These are phyloP conservation scores for Knoxdaviesia proteae DNA, from an alignment of 2,329 filamentous ascomycete species.

Conservation along the genomic window DNA sequence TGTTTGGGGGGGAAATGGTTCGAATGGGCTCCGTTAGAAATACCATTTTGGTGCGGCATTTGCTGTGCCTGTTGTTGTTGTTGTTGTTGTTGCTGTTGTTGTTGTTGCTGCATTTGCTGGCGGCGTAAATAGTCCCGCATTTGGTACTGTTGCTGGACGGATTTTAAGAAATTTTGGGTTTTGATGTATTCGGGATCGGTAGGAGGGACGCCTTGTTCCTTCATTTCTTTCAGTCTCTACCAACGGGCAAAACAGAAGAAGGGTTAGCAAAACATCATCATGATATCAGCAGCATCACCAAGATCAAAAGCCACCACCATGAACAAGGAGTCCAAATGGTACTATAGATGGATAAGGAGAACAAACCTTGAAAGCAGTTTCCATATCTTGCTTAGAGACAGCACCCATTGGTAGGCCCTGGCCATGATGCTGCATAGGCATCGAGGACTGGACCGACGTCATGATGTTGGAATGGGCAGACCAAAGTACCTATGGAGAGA, in stretches of 20 bases:
- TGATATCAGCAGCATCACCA: too few relatives aligned
- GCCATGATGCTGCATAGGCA: too few relatives aligned
- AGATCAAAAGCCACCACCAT: too few relatives aligned
- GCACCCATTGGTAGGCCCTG: too few relatives aligned
- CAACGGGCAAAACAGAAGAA: too few relatives aligned
- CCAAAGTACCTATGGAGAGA: background rate
- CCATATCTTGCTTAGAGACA: too few relatives aligned
- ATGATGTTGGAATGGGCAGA: background rate
- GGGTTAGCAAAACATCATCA: too few relatives aligned
- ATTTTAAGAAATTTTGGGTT: slow-evolving; percentile 51
- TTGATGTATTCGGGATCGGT: slow-evolving; percentile 79
- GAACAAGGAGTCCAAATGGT: too few relatives aligned
- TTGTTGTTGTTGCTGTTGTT: slow-evolving; percentile 21
- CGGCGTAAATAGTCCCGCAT: slow-evolving; percentile 28
- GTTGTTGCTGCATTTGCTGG: slow-evolving; percentile 19
- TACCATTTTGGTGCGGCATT: slow-evolving; percentile 24
- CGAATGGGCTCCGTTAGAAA: slow-evolving; percentile 25
- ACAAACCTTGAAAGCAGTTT: background rate
- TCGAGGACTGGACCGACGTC: too few relatives aligned
- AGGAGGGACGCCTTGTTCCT: slow-evolving; percentile 57
- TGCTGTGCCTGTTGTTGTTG: slow-evolving; percentile 31
- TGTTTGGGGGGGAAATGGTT: slow-evolving; percentile 1
- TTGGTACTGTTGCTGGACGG: slow-evolving; percentile 46
- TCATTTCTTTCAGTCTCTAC: slow-evolving; percentile 80
- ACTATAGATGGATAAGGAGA: background rate